Percentiles rank a stretch among this genome's conserved stretches.
phyloP scores from a whole-genome alignment of 2,329 filamentous ascomycete genomes.

The Aspergillus clavatus region DNA sequence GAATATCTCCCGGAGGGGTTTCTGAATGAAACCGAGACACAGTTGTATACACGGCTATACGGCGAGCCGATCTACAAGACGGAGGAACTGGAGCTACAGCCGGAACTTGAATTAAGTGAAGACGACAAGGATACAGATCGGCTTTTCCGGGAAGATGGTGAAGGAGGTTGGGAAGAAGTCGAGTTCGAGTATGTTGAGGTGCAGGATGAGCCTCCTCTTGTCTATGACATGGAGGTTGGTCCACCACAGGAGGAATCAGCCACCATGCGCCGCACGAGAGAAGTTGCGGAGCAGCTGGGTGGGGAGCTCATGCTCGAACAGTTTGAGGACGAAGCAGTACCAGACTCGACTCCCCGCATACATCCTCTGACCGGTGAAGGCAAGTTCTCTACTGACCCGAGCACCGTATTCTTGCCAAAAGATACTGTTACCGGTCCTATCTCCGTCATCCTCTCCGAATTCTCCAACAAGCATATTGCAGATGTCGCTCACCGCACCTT shows the following conservation, averaged over 20 bases:
- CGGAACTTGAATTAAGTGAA: conserved; percentile 22
- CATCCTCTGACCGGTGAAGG: conserved; percentile 72
- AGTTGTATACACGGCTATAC: conserved; percentile 74
- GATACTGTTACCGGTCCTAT: conserved; percentile 67
- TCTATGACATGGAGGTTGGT: conserved; percentile 28
- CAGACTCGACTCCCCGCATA: conserved; percentile 49
- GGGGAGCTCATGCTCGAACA: conserved; percentile 43
- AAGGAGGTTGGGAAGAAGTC: conserved; percentile 36
- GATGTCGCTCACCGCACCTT: conserved; percentile 68
- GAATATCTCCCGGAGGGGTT: conserved; percentile 69
- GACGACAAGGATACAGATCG: conserved; percentile 29
- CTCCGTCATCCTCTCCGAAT: conserved; percentile 60
- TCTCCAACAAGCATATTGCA: conserved; percentile 68
- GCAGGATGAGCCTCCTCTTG: conserved; percentile 22
- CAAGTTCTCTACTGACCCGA: conserved; percentile 68
- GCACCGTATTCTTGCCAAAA: conserved; percentile 70
- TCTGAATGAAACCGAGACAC: conserved; percentile 65
- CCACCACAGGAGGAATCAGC: conserved; percentile 24
- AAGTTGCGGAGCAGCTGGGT: conserved; percentile 37
- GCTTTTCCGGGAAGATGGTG: conserved; percentile 36
- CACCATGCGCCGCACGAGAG: conserved; percentile 31
- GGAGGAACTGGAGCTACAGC: conserved; percentile 20
- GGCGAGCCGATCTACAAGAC: conserved; percentile 58
- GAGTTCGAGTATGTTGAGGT: conserved; percentile 17
- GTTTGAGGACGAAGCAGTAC: conserved; percentile 37